These are phyloP conservation scores for Acmispon strigosus DNA, from an alignment of 306 rosid species.

Conservation along the genomic window DNA sequence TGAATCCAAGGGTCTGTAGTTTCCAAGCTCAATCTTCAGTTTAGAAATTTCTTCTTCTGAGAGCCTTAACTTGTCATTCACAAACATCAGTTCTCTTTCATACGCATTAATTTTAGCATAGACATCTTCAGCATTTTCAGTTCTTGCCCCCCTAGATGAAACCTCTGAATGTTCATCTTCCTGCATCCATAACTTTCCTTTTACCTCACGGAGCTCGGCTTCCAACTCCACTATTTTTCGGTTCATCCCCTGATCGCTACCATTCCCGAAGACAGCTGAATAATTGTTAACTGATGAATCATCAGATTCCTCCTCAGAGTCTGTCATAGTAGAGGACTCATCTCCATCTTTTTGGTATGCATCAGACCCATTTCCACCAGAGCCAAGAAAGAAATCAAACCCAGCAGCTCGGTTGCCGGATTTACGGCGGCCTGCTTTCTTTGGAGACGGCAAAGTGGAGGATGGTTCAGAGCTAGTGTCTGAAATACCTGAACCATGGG, in stretches of 20 bases:
- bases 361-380: conserved; percentile 59
- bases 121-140: conserved; percentile 39
- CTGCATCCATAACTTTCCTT: conserved; percentile 60
- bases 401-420: conserved; percentile 83
- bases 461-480: conserved; percentile 65
- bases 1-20: conserved; percentile 20
- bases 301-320: conserved; percentile 88
- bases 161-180: conserved; percentile 50
- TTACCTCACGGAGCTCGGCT: conserved; percentile 70
- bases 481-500: conserved; percentile 66
- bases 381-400: conserved; percentile 87
- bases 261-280: conserved; percentile 36
- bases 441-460: conserved; percentile 43
- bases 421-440: conserved; percentile 37
- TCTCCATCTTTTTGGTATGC: conserved; percentile 67
- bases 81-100: conserved; percentile 52
- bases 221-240: conserved; percentile 75
- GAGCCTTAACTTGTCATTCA: conserved; percentile 49
- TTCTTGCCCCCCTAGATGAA: conserved; percentile 30
- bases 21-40: conserved; percentile 51
- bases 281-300: conserved; percentile 87
- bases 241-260: conserved; percentile 44
- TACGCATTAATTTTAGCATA: conserved; percentile 40
- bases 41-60: conserved; percentile 52
- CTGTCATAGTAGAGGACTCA: conserved; percentile 73